Conservation (phyloP, 2,329 filamentous ascomycete genomes). For the Periconia macrospinosa region DNA sequence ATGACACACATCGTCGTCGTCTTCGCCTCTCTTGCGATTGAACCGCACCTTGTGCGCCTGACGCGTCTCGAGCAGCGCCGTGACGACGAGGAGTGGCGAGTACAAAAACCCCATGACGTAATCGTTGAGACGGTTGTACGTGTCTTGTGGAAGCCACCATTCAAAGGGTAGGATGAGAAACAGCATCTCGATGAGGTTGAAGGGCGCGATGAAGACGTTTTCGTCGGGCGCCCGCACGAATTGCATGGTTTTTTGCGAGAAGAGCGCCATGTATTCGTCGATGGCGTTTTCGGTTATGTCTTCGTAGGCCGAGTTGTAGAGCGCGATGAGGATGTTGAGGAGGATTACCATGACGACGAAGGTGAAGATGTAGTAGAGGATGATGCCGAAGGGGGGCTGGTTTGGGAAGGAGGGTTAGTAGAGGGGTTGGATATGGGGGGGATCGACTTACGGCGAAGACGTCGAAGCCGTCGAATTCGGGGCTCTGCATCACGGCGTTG, state of each 20-base stretch:
- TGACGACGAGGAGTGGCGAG: constrained; percentile 77
- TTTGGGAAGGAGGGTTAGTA: constrained; percentile 3
- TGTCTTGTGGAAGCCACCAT: constrained; percentile 83
- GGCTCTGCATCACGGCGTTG: constrained; percentile 88
- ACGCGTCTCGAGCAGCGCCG: constrained; percentile 61
- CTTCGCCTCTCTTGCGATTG: constrained; percentile 79
- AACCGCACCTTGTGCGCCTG: constrained; percentile 61
- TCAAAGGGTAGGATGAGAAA: constrained; percentile 78
- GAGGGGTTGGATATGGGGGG: neutral
- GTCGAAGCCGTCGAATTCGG: constrained; percentile 88
- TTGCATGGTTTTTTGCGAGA: constrained; percentile 92
- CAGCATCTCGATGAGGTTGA: constrained; percentile 91
- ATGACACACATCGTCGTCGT: constrained; percentile 84
- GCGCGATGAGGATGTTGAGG: constrained; percentile 92
- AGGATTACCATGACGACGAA: constrained; percentile 96
- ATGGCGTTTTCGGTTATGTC: constrained; percentile 91
- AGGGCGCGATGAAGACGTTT: constrained; percentile 95
- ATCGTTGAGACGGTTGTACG: constrained; percentile 84
- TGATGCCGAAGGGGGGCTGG: constrained; percentile 88
- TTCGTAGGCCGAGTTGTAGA: constrained; percentile 96
- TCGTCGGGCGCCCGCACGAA: constrained; percentile 96
- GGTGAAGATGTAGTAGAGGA: constrained; percentile 96
- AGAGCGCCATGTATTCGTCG: constrained; percentile 93
- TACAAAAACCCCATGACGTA: constrained; percentile 85
- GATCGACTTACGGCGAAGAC: constrained; percentile 64